phyloP scores from a whole-genome alignment of 176 grass and related monocot species.

The Microstegium vimineum region DNA sequence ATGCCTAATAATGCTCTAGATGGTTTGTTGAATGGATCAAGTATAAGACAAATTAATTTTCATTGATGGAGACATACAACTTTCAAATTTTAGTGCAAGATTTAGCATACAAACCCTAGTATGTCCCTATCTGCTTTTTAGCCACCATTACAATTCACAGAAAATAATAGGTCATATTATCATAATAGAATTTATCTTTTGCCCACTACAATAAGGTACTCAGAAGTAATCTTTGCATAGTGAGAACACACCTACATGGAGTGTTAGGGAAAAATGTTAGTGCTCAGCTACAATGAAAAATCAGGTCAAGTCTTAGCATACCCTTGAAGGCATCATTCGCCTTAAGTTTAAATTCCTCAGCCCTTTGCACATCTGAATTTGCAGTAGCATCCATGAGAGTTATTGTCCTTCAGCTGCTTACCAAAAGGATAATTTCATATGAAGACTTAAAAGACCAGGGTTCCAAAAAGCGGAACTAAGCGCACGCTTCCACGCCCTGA shows the following conservation, averaged over 20 bases:
- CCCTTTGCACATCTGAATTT: constrained; percentile 54
- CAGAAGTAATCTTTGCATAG: constrained; percentile 33
- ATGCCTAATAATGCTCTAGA: not conserved
- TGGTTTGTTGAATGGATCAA: constrained; percentile 8
- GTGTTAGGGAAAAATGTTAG: not conserved
- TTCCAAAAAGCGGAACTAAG: too few species aligned
- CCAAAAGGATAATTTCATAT: not conserved
- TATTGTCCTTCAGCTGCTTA: constrained; percentile 17
- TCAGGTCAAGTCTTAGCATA: constrained; percentile 18
- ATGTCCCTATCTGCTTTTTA: constrained; percentile 41
- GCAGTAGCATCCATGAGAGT: constrained; percentile 36
- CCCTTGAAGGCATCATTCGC: constrained; percentile 94
- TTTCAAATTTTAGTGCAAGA: constrained; percentile 18
- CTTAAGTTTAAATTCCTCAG: constrained; percentile 70
- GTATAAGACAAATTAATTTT: constrained; percentile 37
- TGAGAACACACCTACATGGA: constrained; percentile 26
- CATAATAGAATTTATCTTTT: constrained; percentile 34
- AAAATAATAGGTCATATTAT: constrained; percentile 19
- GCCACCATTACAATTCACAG: constrained; percentile 12
- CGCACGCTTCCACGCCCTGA: too few species aligned
- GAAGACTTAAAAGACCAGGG: not conserved
- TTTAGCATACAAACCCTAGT: constrained; percentile 45
- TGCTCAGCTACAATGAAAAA: not conserved
- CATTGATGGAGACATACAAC: not conserved
- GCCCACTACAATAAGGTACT: constrained; percentile 2